A percentile compares a stretch with the other conserved stretches of the same genome.
These are phyloP conservation scores for Lecanosticta acicola DNA, from an alignment of 2,329 filamentous ascomycete species.

Conservation along the genomic window DNA sequence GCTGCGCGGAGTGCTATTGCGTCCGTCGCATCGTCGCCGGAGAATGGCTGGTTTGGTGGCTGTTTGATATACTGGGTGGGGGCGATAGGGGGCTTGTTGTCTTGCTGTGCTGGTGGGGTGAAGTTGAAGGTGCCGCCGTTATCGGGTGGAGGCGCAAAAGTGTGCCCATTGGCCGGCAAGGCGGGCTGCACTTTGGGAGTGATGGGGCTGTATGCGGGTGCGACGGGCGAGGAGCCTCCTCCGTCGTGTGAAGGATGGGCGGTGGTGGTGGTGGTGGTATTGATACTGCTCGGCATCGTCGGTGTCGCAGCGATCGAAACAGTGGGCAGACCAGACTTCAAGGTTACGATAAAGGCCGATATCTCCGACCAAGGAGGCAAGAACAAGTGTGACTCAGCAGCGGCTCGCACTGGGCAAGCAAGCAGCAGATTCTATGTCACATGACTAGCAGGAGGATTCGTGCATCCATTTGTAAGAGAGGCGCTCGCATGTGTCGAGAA, in stretches of 20 bases:
- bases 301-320: not conserved
- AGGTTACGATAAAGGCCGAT: no score
- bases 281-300: not conserved
- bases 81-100: constrained; percentile 14
- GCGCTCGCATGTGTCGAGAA: no score
- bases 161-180: constrained; percentile 10
- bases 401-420: no score
- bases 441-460: no score
- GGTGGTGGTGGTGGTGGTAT: no score
- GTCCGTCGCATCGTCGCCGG: constrained; percentile 64
- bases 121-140: constrained; percentile 20
- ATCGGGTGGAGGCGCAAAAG: constrained; percentile 14
- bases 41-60: constrained; percentile 43
- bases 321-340: no score
- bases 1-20: constrained; percentile 80
- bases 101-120: constrained; percentile 5
- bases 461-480: no score
- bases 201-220: constrained; percentile 31
- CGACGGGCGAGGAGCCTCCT: constrained; percentile 18
- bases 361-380: no score
- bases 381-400: no score
- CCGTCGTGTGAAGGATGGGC: no score
- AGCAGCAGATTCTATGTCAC: no score
- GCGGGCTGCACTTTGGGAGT: constrained; percentile 31
- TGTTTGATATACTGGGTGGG: constrained; percentile 36